Evolutionary conservation across 345 rosid genomes (phyloP).

Genomic region (Hibiscus syriacus): DNA sequence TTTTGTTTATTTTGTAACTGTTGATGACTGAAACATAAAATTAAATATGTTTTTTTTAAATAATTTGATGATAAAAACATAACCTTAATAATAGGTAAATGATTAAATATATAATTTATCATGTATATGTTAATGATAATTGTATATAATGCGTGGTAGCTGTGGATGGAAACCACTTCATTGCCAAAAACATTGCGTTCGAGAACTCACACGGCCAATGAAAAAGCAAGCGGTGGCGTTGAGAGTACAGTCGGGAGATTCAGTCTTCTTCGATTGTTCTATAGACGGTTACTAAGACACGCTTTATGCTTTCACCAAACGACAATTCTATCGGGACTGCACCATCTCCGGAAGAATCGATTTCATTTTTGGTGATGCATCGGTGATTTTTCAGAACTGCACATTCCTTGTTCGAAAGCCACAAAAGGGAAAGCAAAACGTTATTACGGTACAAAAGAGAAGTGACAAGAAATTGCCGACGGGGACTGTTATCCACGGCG

Average conservation of each 20-base stretch:
- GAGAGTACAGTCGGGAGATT: slow-evolving; percentile 35
- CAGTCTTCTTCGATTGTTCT: neutral
- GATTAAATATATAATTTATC: no score
- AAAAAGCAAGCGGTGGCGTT: slow-evolving; percentile 74
- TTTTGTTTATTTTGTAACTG: no score
- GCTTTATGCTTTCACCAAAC: neutral
- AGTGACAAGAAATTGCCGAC: neutral
- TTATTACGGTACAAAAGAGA: neutral
- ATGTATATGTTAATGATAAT: neutral
- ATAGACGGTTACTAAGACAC: neutral
- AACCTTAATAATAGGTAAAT: no score
- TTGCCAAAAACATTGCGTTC: slow-evolving; percentile 61
- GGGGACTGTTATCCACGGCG: neutral
- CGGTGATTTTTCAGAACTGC: neutral
- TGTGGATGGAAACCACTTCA: slow-evolving; percentile 38
- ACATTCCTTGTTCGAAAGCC: neutral
- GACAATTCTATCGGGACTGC: neutral
- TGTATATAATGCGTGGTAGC: slow-evolving; percentile 23
- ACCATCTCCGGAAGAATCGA: neutral
- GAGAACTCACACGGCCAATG: slow-evolving; percentile 59
- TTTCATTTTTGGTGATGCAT: neutral
- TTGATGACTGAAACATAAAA: no score
- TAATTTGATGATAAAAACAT: no score
- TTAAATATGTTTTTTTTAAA: no score
- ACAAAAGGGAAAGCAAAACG: neutral